These are phyloP conservation scores for Leptographium wingfieldii DNA, from an alignment of 2,329 filamentous ascomycete genomes.

Conservation along the genomic window DNA sequence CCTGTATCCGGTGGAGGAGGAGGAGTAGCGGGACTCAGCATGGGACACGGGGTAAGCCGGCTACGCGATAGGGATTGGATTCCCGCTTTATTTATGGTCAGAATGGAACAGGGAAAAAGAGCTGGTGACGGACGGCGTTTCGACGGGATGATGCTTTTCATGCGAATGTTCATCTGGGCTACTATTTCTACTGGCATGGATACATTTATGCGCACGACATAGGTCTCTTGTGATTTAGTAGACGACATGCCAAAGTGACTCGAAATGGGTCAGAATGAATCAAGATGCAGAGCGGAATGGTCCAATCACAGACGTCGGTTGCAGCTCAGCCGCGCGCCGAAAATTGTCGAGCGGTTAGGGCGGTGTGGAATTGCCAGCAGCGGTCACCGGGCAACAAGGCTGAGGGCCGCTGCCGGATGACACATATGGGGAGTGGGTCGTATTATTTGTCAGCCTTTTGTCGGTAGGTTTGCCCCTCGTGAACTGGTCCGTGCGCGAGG, in stretches of 20 bases:
- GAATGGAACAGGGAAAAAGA: background rate
- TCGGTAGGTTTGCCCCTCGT: background rate
- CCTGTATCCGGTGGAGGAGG: slow-evolving; percentile 74
- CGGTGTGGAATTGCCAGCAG: too few relatives aligned
- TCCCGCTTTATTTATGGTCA: background rate
- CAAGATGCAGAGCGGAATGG: background rate
- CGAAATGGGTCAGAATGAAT: background rate
- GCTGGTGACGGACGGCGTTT: background rate
- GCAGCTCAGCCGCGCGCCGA: background rate
- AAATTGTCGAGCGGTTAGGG: background rate
- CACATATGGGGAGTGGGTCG: background rate
- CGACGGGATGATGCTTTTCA: background rate
- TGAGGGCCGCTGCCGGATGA: background rate
- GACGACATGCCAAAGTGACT: too few relatives aligned
- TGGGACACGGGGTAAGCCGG: background rate
- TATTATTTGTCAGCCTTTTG: background rate
- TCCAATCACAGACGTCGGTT: background rate
- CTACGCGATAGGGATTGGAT: background rate
- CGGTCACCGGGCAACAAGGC: background rate
- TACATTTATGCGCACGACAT: background rate
- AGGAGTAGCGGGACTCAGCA: background rate
- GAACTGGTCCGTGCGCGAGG: background rate
- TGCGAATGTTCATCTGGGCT: background rate
- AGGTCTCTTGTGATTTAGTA: background rate
- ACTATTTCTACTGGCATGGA: background rate